These are phyloP conservation scores for Rhazya stricta DNA, from an alignment of 257 asterid species.

Conservation along the genomic window DNA sequence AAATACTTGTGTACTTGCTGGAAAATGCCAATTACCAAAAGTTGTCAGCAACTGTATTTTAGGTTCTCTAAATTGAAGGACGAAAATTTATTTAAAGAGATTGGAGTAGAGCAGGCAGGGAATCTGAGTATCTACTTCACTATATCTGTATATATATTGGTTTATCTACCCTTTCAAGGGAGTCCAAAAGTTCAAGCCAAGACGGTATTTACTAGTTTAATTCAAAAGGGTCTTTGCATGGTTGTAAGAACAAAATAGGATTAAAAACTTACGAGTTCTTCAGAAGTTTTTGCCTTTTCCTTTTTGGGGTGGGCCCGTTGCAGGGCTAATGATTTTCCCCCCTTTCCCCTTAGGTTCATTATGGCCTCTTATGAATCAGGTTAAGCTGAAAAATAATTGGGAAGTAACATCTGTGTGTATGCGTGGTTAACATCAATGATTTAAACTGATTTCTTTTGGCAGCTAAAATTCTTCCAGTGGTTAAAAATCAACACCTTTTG, in stretches of 20 bases:
- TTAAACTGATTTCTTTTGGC: slow-evolving; percentile 26
- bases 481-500: slow-evolving; percentile 95
- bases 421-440: slow-evolving; percentile 2
- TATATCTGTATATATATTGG: background rate
- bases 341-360: background rate
- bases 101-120: background rate
- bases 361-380: background rate
- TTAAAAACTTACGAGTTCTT: background rate
- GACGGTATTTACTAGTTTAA: background rate
- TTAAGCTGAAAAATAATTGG: slow-evolving; percentile 6
- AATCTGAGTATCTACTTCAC: background rate
- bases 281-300: background rate
- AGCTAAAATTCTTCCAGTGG: slow-evolving; percentile 96
- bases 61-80: background rate
- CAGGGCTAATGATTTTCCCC: background rate
- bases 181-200: background rate
- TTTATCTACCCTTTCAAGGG: background rate
- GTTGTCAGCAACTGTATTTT: background rate
- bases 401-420: slow-evolving; percentile 13
- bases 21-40: background rate
- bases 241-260: background rate
- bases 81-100: background rate
- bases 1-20: too few relatives aligned
- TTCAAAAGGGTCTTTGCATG: background rate
- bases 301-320: background rate